Evolutionary conservation across 2,329 filamentous ascomycete species (phyloP), one percentile per base, ranked within the genome.

Genomic region (Stachybotrys chartarum): DNA sequence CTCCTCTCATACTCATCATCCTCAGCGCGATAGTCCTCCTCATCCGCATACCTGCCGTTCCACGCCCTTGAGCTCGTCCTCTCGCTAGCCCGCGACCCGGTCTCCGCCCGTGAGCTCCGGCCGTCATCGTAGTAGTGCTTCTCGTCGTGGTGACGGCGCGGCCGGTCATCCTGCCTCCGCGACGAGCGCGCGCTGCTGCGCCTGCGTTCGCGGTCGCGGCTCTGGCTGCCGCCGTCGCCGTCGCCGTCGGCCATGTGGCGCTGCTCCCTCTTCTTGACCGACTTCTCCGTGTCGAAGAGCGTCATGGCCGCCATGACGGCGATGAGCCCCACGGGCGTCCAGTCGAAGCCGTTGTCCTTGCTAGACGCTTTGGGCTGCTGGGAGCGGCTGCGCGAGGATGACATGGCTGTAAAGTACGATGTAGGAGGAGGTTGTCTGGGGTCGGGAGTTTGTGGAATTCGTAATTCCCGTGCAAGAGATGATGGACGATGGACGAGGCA

Each of bases 271-370:
- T 55, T 53, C 44, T 42, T 30, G 3, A 50, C 18, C 12, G 52
- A 46, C 48, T 57, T 58, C 11, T 64, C 57, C 32, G 64, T 70
- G 57, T 76, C 72, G 57, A 74, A 70, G 56, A 64, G 62, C 1
- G 72, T 61, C 14, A 68, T 61, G 17, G 70, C 63, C 6, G 70
- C 72, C 16, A 71, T 60, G 30, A 73, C 61, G 7, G 69, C 71
- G 3, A 78, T 68, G 17, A 67, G 63, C 35, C 77, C 56, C 55
- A 69, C 72, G 32, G 71, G 69, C 5, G 64, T 68, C 70, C 74
- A 76, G 54, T 71, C 69, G 62, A 76, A 78, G 35, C 70, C 70
- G 6, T 59, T 54, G 31, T 62, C 59, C 44, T 57, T 61, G 16
- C 50, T 42, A 24, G 44, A n/a, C 45, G 7, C 45, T 17, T 24